Percentiles rank a stretch among this genome's conserved stretches.
phyloP scores from a whole-genome alignment of 345 rosid species.

The Anacardium occidentale region DNA sequence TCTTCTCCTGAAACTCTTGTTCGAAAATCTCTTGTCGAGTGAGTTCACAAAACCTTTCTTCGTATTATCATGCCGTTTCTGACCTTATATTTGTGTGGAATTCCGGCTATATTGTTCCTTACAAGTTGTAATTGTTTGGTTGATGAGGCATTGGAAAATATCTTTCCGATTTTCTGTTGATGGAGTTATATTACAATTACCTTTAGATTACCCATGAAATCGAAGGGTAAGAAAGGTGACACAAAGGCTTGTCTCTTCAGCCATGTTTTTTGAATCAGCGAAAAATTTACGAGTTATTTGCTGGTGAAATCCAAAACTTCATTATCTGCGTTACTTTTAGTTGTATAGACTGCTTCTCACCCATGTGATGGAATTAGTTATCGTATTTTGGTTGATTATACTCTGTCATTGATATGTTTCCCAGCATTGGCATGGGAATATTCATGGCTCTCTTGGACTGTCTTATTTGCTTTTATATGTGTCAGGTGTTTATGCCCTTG shows the following conservation, averaged over 20 bases:
- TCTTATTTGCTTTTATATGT: constrained; percentile 3
- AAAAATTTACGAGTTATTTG: background rate
- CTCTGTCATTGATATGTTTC: background rate
- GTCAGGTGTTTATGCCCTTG: background rate
- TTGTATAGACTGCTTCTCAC: background rate
- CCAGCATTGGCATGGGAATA: constrained; percentile 3
- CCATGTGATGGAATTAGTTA: background rate
- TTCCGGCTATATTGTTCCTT: background rate
- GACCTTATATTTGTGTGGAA: background rate
- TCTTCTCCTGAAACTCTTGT: constrained; percentile 71
- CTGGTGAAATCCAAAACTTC: background rate
- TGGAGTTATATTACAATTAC: too few relatives aligned
- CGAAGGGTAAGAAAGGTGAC: background rate
- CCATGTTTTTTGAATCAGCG: background rate
- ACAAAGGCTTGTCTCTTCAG: background rate
- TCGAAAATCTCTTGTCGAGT: constrained; percentile 72
- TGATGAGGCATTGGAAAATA: too few relatives aligned
- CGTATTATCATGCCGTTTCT: constrained; percentile 6
- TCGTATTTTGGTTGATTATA: background rate
- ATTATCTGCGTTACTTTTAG: background rate
- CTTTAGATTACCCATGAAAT: background rate
- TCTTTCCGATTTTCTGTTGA: too few relatives aligned
- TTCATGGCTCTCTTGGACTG: background rate
- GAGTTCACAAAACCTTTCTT: constrained; percentile 49
- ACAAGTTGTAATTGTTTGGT: background rate